Conservation (phyloP, 1,284 basidiomycete genomes). For the Peniophora sp. region DNA sequence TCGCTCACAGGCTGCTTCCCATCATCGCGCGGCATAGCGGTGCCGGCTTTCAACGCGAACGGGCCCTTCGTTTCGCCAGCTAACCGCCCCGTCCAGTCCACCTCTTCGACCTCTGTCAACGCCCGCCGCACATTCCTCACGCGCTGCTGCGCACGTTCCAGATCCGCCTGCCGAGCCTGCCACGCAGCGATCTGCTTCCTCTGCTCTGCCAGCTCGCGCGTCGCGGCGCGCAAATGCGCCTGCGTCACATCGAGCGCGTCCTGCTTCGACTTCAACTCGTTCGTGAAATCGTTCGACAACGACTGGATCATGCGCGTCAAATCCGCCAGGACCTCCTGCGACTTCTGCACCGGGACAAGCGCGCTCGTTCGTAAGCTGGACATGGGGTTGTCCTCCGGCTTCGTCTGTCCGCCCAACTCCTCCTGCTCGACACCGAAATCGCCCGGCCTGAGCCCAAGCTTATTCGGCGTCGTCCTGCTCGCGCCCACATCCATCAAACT, state of each 20-base stretch:
- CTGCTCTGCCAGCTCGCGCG: conserved; percentile 84
- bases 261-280: conserved; percentile 83
- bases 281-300: conserved; percentile 71
- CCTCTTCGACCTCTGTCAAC: conserved; percentile 64
- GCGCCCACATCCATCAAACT: conserved; percentile 91
- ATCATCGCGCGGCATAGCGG: conserved; percentile 44
- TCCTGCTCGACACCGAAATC: conserved; percentile 93
- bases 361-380: conserved; percentile 62
- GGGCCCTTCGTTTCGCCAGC: conserved; percentile 46
- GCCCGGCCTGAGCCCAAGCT: conserved; percentile 84
- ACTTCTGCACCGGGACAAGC: conserved; percentile 74
- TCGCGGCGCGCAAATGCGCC: conserved; percentile 81
- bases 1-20: conserved; percentile 58
- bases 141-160: conserved; percentile 73
- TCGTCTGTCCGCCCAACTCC: conserved; percentile 62
- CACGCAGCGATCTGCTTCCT: conserved; percentile 75
- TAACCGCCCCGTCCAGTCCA: conserved; percentile 87
- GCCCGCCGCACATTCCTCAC: conserved; percentile 78
- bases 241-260: conserved; percentile 82
- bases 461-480: conserved; percentile 87
- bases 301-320: conserved; percentile 80
- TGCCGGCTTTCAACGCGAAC: conserved; percentile 49
- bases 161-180: conserved; percentile 63
- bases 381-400: conserved; percentile 65
- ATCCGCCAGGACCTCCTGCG: conserved; percentile 85